These are phyloP conservation scores for Arthromyces matolae DNA, from an alignment of 768 basidiomycete genomes.

Conservation along the genomic window DNA sequence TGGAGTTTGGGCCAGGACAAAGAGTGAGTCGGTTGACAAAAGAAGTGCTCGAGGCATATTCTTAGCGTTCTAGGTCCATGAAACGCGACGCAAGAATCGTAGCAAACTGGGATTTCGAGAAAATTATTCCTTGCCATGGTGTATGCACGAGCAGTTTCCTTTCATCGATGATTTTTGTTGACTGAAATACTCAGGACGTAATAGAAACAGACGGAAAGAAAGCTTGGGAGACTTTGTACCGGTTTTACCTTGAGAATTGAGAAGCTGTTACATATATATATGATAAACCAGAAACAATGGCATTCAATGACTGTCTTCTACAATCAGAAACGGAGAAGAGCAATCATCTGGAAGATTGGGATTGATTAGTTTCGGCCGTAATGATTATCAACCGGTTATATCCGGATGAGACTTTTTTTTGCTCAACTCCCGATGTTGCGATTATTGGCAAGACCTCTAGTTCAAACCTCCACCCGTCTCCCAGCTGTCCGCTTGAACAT, in stretches of 20 bases:
- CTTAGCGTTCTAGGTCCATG: constrained; percentile 38
- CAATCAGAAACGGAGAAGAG: background rate
- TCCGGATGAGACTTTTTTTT: constrained; percentile 20
- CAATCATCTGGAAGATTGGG: too few species aligned
- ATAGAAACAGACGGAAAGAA: constrained; percentile 45
- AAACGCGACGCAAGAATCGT: constrained; percentile 56
- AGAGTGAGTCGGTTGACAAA: constrained; percentile 21
- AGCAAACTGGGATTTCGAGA: constrained; percentile 61
- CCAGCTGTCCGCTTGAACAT: constrained; percentile 24
- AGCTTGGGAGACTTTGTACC: constrained; percentile 43
- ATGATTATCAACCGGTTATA: constrained; percentile 20
- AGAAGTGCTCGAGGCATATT: background rate
- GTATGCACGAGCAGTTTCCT: constrained; percentile 19
- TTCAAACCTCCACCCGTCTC: constrained; percentile 30
- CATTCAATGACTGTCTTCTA: background rate
- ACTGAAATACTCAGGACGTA: background rate
- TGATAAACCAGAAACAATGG: background rate
- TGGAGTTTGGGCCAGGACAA: constrained; percentile 29
- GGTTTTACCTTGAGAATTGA: constrained; percentile 16
- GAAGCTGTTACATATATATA: too few species aligned
- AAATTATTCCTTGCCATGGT: constrained; percentile 64
- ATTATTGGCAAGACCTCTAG: constrained; percentile 33
- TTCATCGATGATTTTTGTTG: background rate
- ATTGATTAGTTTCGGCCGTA: constrained; percentile 16
- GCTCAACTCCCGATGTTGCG: constrained; percentile 33